These are phyloP conservation scores for Hanseniaspora meyeri DNA, from an alignment of 805 yeast species.

Conservation along the genomic window DNA sequence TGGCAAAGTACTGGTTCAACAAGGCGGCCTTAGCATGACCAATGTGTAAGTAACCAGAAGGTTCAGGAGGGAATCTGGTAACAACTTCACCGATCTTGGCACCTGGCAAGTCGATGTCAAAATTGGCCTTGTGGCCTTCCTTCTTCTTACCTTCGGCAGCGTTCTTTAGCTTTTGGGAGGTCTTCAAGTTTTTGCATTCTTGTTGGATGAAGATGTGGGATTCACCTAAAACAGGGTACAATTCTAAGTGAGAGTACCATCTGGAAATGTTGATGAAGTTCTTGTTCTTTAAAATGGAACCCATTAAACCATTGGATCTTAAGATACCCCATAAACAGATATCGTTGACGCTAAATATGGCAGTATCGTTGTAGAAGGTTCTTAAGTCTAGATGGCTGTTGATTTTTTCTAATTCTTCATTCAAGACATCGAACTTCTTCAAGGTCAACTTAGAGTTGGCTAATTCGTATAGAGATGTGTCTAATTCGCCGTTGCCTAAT, in stretches of 20 bases:
- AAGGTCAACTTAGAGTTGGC: slow-evolving; percentile 57
- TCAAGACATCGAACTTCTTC: slow-evolving; percentile 79
- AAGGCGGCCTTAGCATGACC: slow-evolving; percentile 99
- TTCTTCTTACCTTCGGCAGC: slow-evolving; percentile 35
- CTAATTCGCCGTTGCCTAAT: not conserved
- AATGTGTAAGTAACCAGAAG: slow-evolving; percentile 92
- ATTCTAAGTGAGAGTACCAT: slow-evolving; percentile 76
- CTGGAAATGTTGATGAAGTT: slow-evolving; percentile 78
- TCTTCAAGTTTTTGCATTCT: slow-evolving; percentile 62
- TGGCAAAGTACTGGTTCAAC: slow-evolving; percentile 91
- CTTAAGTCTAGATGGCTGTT: slow-evolving; percentile 78
- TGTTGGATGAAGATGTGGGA: slow-evolving; percentile 55
- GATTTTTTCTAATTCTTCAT: slow-evolving; percentile 63
- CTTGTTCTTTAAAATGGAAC: slow-evolving; percentile 74
- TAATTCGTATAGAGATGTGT: slow-evolving; percentile 45
- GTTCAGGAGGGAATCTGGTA: slow-evolving; percentile 98
- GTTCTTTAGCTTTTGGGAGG: slow-evolving; percentile 35
- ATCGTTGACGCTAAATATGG: slow-evolving; percentile 34
- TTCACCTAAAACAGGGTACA: slow-evolving; percentile 54
- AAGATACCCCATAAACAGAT: slow-evolving; percentile 86
- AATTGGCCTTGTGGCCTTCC: slow-evolving; percentile 86
- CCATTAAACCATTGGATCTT: slow-evolving; percentile 87
- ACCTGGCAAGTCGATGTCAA: slow-evolving; percentile 81
- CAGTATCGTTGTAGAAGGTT: slow-evolving; percentile 56
- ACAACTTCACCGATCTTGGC: slow-evolving; percentile 93